Percentiles rank a stretch among this genome's conserved stretches.
Evolutionary conservation across 2,329 filamentous ascomycete species (phyloP).

Genomic region (Shiraia sp.): DNA sequence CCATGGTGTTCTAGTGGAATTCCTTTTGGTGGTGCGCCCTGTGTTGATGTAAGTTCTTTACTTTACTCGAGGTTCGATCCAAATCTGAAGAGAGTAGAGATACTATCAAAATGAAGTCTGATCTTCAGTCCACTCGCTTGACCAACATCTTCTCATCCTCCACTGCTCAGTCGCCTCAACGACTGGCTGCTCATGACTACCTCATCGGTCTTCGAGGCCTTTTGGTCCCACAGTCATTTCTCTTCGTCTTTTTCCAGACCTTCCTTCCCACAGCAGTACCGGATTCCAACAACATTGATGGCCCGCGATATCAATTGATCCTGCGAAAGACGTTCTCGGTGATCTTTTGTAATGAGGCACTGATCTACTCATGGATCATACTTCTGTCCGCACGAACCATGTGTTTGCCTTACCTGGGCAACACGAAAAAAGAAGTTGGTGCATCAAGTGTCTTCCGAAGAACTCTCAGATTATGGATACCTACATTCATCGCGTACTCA

Average conservation of each 20-base stretch:
- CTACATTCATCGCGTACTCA: slow-evolving; percentile 35
- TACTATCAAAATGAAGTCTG: too few species aligned
- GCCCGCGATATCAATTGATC: slow-evolving; percentile 43
- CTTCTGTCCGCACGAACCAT: slow-evolving; percentile 48
- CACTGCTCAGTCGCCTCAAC: too few species aligned
- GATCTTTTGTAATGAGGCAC: slow-evolving; percentile 48
- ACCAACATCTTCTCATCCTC: too few species aligned
- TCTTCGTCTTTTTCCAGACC: slow-evolving; percentile 47
- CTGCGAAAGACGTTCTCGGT: slow-evolving; percentile 36
- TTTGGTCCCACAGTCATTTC: slow-evolving; percentile 45
- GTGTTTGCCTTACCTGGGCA: slow-evolving; percentile 43
- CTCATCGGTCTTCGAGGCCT: slow-evolving; percentile 47
- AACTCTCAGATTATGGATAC: slow-evolving; percentile 45
- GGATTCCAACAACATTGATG: slow-evolving; percentile 37
- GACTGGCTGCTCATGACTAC: slow-evolving; percentile 17
- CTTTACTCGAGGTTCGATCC: too few species aligned
- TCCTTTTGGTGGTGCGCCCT: too few species aligned
- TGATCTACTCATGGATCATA: slow-evolving; percentile 49
- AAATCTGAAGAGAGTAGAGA: too few species aligned
- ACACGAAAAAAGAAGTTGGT: slow-evolving; percentile 21
- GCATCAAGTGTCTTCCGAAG: slow-evolving; percentile 46
- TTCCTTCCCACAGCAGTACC: slow-evolving; percentile 46
- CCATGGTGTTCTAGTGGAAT: too few species aligned
- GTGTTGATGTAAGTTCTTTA: too few species aligned
- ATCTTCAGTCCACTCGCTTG: too few species aligned